Conservation (phyloP, 495 filamentous ascomycete genomes). For the Delitschia confertaspora region DNA sequence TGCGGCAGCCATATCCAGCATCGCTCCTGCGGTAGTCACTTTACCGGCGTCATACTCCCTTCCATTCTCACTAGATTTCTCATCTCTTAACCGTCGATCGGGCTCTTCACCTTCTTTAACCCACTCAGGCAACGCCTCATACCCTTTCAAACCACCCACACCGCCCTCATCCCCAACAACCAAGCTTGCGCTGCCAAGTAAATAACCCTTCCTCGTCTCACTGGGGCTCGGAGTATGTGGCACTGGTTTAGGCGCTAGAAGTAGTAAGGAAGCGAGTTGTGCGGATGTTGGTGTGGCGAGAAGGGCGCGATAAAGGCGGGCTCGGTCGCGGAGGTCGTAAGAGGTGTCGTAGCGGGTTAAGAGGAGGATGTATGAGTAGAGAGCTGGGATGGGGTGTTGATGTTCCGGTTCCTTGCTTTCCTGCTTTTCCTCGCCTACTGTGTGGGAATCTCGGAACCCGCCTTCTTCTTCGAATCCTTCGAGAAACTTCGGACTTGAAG, state of each 20-base stretch:
- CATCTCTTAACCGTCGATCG: constrained; percentile 58
- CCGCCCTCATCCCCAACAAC: constrained; percentile 69
- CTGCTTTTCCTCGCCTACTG: constrained; percentile 38
- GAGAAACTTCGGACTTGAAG: constrained; percentile 18
- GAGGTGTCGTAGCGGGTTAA: constrained; percentile 86
- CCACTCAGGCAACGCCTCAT: constrained; percentile 74
- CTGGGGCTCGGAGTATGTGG: constrained; percentile 80
- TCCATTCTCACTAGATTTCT: constrained; percentile 30
- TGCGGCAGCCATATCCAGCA: constrained; percentile 42
- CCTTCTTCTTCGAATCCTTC: constrained; percentile 28
- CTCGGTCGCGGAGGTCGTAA: constrained; percentile 87
- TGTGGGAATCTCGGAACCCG: constrained; percentile 25
- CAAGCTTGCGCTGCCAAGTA: constrained; percentile 74
- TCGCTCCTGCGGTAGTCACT: constrained; percentile 53
- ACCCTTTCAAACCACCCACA: constrained; percentile 61
- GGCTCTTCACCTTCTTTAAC: constrained; percentile 73
- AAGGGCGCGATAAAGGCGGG: constrained; percentile 76
- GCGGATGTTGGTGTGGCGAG: constrained; percentile 63
- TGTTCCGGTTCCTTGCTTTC: constrained; percentile 25
- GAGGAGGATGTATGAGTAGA: constrained; percentile 78
- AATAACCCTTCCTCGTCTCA: constrained; percentile 63
- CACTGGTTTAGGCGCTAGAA: constrained; percentile 88
- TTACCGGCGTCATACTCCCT: constrained; percentile 38
- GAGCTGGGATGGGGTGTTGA: constrained; percentile 56
- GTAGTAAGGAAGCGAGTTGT: constrained; percentile 79